Conservation (phyloP, 1,139 yeast genomes). For the Candida mesenterica region DNA sequence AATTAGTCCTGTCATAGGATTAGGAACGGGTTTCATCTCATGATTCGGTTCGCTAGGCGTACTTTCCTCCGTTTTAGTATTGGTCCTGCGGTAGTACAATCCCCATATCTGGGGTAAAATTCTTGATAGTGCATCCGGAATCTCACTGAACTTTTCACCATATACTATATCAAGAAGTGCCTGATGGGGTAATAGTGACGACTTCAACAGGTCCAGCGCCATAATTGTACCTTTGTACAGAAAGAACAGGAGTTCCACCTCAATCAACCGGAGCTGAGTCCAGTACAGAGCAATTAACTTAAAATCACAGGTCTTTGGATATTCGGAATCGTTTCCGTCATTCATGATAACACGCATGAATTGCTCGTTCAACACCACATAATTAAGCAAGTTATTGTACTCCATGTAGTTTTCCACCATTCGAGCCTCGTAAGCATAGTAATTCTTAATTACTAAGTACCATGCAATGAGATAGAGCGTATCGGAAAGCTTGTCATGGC, state of each 20-base stretch:
- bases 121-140: constrained; percentile 14
- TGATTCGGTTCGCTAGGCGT: no score
- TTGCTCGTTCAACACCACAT: constrained; percentile 26
- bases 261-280: constrained; percentile 31
- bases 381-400: constrained; percentile 29
- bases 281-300: constrained; percentile 25
- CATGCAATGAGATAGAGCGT: constrained; percentile 28
- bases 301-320: constrained; percentile 18
- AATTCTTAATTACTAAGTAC: constrained; percentile 29
- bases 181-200: constrained; percentile 28
- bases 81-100: constrained; percentile 25
- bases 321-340: constrained; percentile 6
- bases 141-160: constrained; percentile 14
- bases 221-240: constrained; percentile 32
- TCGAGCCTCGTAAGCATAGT: constrained; percentile 22
- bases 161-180: constrained; percentile 17
- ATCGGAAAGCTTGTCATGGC: constrained; percentile 25
- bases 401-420: constrained; percentile 31
- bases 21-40: no score
- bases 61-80: constrained; percentile 9
- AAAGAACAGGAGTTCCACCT: constrained; percentile 30
- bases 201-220: constrained; percentile 27
- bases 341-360: constrained; percentile 24
- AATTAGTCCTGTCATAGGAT: constrained; percentile 5
- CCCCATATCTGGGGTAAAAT: constrained; percentile 22